Conservation (phyloP, 805 yeast genomes). For the Yueomyces sinensis region DNA sequence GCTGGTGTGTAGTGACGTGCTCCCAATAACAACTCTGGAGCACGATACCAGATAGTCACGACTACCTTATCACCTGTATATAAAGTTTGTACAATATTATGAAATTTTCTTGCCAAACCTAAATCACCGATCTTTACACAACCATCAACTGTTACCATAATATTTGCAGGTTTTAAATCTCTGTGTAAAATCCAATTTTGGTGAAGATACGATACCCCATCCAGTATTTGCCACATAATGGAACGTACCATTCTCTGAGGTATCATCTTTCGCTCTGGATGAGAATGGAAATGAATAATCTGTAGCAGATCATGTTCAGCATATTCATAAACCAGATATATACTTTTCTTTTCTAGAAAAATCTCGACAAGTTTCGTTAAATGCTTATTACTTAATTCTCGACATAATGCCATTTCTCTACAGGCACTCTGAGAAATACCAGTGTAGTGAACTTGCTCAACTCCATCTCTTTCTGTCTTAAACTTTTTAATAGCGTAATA, state of each 20-base stretch:
- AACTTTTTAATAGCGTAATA: slow-evolving; percentile 88
- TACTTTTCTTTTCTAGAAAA: slow-evolving; percentile 73
- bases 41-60: slow-evolving; percentile 94
- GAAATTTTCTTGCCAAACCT: slow-evolving; percentile 81
- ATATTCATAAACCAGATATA: slow-evolving; percentile 90
- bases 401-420: slow-evolving; percentile 88
- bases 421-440: slow-evolving; percentile 95
- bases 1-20: slow-evolving; percentile 89
- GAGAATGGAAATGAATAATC: slow-evolving; percentile 88
- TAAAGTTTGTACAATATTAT: slow-evolving; percentile 72
- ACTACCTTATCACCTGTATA: slow-evolving; percentile 92
- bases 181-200: slow-evolving; percentile 95
- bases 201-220: slow-evolving; percentile 84
- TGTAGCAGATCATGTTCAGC: slow-evolving; percentile 94
- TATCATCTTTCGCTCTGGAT: slow-evolving; percentile 68
- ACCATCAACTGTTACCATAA: slow-evolving; percentile 85
- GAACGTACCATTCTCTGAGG: slow-evolving; percentile 73
- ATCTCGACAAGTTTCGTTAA: slow-evolving; percentile 72
- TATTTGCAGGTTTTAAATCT: slow-evolving; percentile 94
- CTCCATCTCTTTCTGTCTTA: slow-evolving; percentile 83
- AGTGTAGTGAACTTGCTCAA: slow-evolving; percentile 73
- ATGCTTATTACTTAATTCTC: slow-evolving; percentile 73
- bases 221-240: slow-evolving; percentile 81
- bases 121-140: slow-evolving; percentile 92
- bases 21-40: slow-evolving; percentile 84